Evolutionary conservation across 2,329 filamentous ascomycete genomes (phyloP), one percentile per base, ranked within the genome.

Genomic region (Thelonectria discophora): DNA sequence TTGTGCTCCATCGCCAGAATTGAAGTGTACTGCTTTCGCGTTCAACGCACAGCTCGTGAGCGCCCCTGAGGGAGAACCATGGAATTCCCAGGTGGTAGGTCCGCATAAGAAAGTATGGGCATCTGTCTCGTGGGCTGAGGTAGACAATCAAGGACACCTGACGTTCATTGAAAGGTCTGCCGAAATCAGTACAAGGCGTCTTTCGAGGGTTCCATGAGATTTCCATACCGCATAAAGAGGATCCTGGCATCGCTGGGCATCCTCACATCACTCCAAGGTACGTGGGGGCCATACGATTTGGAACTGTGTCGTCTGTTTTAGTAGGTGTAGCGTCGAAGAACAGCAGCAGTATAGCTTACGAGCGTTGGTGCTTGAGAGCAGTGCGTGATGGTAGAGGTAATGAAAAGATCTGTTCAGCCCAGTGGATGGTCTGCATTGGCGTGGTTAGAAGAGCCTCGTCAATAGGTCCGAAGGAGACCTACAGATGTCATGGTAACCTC

Each of bases 401-500:
- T 1, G 83, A 83, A 65, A 89, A 88, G 21, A 89, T 86, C 42
- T 84, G 80, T 66, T 87, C 82, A 6, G 86, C 85, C 87, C 87
- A 89, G 69, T 89, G 86, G 5, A 79, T 74, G 51, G 76, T 76
- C 84, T 87, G 62, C 17, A 34, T 45, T 34, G 39, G 30, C 32
- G 20, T 37, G 30, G 24, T 46, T 20, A 57, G 62, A 66, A 56
- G 37, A 57, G 32, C 12, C 17, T 17, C 11, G 42, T 43, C 9
- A 13, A 4, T 9, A n/a, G 11, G 15, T 18, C 12, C 13, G 34
- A 5, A 17, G 27, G 7, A 17, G 40, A 9, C 69, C 55, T 43
- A 70, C 70, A 32, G 63, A 64, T 18, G 49, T 57, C 12, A 69
- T 53, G 39, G 55, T 58, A 15, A 65, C 63, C 50, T 71, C 66